phyloP scores from a whole-genome alignment of 2,329 filamentous ascomycete species.

The Dactylellina haptotyla region DNA sequence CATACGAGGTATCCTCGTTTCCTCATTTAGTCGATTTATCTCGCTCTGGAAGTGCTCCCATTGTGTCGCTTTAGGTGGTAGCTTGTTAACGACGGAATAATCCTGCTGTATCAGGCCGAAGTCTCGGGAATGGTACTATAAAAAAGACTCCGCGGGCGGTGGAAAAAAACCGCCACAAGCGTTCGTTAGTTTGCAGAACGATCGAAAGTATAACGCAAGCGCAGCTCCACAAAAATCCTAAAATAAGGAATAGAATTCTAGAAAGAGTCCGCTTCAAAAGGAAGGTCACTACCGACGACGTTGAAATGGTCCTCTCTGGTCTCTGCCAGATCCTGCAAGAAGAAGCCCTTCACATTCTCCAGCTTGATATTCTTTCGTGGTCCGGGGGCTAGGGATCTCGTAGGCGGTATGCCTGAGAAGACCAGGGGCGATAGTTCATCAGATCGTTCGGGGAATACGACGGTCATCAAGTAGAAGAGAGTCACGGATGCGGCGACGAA shows the following conservation, averaged over 20 bases:
- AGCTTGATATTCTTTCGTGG: conserved; percentile 36
- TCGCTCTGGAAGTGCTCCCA: conserved; percentile 42
- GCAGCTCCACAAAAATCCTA: conserved; percentile 1
- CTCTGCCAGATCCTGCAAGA: conserved; percentile 45
- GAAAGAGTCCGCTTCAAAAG: conserved; percentile 36
- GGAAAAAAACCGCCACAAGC: neutral
- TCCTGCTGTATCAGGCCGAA: conserved; percentile 49
- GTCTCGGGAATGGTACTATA: conserved; percentile 47
- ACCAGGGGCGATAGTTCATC: conserved; percentile 40
- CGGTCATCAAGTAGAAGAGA: conserved; percentile 47
- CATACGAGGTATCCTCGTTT: conserved; percentile 11
- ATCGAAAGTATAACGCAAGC: too few species aligned
- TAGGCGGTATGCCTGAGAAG: conserved; percentile 48
- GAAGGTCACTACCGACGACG: conserved; percentile 53
- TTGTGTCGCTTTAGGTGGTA: conserved; percentile 38
- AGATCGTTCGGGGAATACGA: conserved; percentile 20
- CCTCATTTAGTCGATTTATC: conserved; percentile 26
- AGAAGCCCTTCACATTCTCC: conserved; percentile 50
- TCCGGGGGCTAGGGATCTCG: conserved; percentile 26
- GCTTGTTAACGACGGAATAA: conserved; percentile 29
- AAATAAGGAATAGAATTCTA: neutral
- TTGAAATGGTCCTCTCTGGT: conserved; percentile 45
- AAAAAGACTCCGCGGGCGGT: neutral
- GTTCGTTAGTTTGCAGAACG: neutral
- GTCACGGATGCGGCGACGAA: conserved; percentile 43